phyloP scores from a whole-genome alignment of 768 basidiomycete species.

The Suillus hirtellus region DNA sequence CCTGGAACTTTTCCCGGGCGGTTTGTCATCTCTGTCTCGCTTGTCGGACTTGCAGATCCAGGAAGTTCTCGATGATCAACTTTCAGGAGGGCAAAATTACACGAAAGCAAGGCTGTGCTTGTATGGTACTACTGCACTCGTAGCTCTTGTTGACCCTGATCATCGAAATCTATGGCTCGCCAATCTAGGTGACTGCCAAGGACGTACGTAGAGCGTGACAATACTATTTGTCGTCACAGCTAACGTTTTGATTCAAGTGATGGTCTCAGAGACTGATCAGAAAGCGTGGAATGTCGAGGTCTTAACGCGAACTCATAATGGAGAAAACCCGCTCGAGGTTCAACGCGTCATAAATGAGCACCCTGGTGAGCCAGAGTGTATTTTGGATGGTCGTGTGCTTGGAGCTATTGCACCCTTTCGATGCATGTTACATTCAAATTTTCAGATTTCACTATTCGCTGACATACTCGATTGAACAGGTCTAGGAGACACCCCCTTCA shows the following conservation, averaged over 20 bases:
- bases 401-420: conserved; percentile 78
- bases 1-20: conserved; percentile 58
- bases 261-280: conserved; percentile 48
- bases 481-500: conserved; percentile 71
- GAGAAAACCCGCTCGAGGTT: conserved; percentile 65
- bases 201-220: conserved; percentile 45
- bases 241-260: conserved; percentile 37
- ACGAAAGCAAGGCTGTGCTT: conserved; percentile 69
- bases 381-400: conserved; percentile 65
- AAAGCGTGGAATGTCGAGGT: conserved; percentile 61
- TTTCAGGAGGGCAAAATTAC: conserved; percentile 58
- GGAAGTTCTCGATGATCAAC: conserved; percentile 63
- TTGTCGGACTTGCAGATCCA: conserved; percentile 60
- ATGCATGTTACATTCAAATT: conserved; percentile 48
- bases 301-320: conserved; percentile 70
- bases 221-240: conserved; percentile 10
- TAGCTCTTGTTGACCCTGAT: conserved; percentile 70
- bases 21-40: conserved; percentile 47
- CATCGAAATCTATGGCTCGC: conserved; percentile 75
- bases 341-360: conserved; percentile 64
- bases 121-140: conserved; percentile 77
- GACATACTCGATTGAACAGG: conserved; percentile 36
- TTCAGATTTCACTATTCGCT: conserved; percentile 13
- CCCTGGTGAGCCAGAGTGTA: conserved; percentile 68
- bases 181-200: conserved; percentile 81